Conservation (phyloP, 2,329 filamentous ascomycete species). For the Microsporum ferrugineum region DNA sequence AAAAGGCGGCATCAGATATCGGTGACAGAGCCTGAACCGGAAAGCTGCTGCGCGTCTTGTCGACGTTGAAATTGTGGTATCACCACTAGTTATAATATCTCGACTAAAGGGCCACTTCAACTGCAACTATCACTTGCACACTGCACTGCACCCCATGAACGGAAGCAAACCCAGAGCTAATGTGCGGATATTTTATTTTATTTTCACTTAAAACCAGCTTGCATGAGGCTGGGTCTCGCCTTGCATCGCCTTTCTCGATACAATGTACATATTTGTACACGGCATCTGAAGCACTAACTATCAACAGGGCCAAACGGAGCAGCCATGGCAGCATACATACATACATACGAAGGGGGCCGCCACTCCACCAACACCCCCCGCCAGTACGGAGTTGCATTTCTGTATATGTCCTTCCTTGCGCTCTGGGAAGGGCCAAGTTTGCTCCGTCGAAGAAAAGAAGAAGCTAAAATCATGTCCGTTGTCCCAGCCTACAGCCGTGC, state of each 20-base stretch:
- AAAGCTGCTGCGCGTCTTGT: not conserved
- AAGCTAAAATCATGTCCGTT: slow-evolving; percentile 3
- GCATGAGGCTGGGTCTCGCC: not conserved
- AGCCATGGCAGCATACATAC: not conserved
- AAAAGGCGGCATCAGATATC: not conserved
- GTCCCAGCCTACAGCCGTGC: not conserved
- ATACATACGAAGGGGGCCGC: no score
- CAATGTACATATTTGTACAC: not conserved
- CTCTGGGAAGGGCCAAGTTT: not conserved
- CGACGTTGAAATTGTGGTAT: not conserved
- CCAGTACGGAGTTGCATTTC: not conserved
- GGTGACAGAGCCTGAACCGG: not conserved
- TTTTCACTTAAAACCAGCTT: not conserved
- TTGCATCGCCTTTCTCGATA: not conserved
- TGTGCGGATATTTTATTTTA: not conserved
- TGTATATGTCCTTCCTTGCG: not conserved
- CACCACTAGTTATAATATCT: not conserved
- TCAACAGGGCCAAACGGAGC: not conserved
- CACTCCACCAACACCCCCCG: not conserved
- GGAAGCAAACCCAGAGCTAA: not conserved
- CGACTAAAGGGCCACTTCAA: no score
- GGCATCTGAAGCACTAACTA: not conserved
- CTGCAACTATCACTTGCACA: not conserved
- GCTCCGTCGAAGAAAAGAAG: not conserved
- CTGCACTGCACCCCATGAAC: not conserved